phyloP scores from a whole-genome alignment of 129 eudicot species.

The Helichrysum umbraculigerum region DNA sequence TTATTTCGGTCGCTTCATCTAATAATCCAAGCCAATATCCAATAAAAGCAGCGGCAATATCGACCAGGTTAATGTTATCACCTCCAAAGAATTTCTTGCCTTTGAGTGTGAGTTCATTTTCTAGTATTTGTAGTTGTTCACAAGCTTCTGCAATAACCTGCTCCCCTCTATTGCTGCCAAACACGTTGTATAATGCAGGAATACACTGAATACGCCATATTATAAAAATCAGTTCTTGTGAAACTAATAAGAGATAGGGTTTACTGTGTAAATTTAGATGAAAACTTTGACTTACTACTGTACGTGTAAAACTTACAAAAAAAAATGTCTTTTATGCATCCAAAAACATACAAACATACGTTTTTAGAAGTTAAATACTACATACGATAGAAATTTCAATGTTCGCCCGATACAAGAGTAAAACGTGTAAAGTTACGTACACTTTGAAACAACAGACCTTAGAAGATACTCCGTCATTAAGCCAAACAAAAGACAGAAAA shows the following conservation, averaged over 20 bases:
- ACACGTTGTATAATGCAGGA: constrained; percentile 31
- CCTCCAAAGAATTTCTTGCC: constrained; percentile 45
- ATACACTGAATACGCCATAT: constrained; percentile 25
- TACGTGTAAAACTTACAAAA: too few relatives aligned
- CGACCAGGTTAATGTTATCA: constrained; percentile 37
- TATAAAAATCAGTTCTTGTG: neutral
- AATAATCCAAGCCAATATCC: constrained; percentile 44
- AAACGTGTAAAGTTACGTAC: too few relatives aligned
- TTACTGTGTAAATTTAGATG: too few relatives aligned
- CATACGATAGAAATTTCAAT: too few relatives aligned
- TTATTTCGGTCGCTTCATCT: constrained; percentile 27
- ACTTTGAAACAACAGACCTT: too few relatives aligned
- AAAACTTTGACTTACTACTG: too few relatives aligned
- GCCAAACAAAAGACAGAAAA: neutral
- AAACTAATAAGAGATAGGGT: too few relatives aligned
- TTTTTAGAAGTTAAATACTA: too few relatives aligned
- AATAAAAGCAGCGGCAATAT: constrained; percentile 39
- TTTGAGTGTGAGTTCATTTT: constrained; percentile 14
- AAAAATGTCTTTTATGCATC: too few relatives aligned
- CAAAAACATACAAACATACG: too few relatives aligned
- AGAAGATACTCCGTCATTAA: neutral
- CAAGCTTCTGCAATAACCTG: constrained; percentile 34
- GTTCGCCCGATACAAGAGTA: too few relatives aligned
- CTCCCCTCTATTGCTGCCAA: constrained; percentile 28
- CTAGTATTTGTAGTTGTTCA: constrained; percentile 22